These are phyloP conservation scores for Hondaea fermentalgiana DNA, from an alignment of 108 stramenopile genomes.

Conservation along the genomic window DNA sequence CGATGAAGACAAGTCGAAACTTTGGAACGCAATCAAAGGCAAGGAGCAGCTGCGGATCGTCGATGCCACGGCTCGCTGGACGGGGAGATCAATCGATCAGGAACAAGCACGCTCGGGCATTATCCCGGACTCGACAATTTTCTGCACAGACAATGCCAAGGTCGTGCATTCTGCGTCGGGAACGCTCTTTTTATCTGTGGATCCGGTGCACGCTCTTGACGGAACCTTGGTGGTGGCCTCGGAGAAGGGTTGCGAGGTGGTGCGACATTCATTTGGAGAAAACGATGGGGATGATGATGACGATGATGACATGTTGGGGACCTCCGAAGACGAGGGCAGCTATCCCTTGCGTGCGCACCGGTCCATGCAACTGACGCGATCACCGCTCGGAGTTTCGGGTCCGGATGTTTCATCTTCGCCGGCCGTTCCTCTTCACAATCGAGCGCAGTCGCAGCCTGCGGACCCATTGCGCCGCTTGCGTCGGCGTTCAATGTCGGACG, in stretches of 20 bases:
- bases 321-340: neutral
- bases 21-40: neutral
- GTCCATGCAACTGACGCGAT: neutral
- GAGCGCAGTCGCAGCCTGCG: neutral
- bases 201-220: neutral
- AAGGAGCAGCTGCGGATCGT: neutral
- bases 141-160: neutral
- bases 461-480: neutral
- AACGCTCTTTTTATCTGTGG: neutral
- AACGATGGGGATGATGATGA: neutral
- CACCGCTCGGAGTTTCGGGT: neutral
- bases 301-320: neutral
- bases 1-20: neutral
- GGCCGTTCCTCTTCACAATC: neutral
- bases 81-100: neutral
- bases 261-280: neutral
- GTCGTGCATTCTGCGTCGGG: neutral
- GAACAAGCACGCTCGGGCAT: neutral
- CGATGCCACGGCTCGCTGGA: neutral
- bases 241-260: neutral
- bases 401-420: no score
- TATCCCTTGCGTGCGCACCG: neutral
- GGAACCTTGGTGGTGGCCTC: neutral
- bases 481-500: neutral
- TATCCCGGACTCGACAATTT: neutral